A percentile compares a stretch with the other conserved stretches of the same genome.
Conservation (phyloP, 257 asterid species). For the Solanum pinnatisectum region DNA sequence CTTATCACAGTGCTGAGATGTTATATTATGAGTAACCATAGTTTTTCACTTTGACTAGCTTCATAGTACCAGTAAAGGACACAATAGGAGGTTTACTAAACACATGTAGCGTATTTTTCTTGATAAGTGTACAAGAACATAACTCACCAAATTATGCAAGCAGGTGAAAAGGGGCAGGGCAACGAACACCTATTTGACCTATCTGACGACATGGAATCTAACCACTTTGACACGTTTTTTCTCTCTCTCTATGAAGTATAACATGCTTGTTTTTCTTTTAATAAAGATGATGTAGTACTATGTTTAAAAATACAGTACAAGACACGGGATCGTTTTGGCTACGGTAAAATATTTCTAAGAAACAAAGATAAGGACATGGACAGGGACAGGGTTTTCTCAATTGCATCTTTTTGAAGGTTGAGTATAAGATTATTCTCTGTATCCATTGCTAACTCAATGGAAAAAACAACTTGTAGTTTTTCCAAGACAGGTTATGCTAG, state of each 20-base stretch:
- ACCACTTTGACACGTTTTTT: not conserved
- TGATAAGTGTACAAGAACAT: not conserved
- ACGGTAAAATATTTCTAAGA: not conserved
- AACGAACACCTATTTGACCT: not conserved
- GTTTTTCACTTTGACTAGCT: not conserved
- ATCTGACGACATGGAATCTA: not conserved
- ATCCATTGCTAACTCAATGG: not conserved
- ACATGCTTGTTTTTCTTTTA: not conserved
- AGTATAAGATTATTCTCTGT: not conserved
- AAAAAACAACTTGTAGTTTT: not conserved
- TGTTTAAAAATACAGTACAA: not conserved
- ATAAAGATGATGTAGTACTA: not conserved
- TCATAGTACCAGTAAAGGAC: not conserved
- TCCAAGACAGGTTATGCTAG: not conserved
- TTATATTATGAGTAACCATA: not conserved
- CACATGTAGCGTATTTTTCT: not conserved
- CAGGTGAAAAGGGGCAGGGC: not conserved
- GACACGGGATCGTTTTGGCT: not conserved
- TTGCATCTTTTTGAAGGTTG: not conserved
- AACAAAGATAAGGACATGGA: not conserved
- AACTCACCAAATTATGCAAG: not conserved
- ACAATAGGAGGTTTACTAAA: not conserved
- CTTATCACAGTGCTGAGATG: not conserved
- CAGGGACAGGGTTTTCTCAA: not conserved
- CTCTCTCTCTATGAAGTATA: not conserved